These are phyloP conservation scores for Barnettozyma siamensis DNA, from an alignment of 805 yeast genomes.

Conservation along the genomic window DNA sequence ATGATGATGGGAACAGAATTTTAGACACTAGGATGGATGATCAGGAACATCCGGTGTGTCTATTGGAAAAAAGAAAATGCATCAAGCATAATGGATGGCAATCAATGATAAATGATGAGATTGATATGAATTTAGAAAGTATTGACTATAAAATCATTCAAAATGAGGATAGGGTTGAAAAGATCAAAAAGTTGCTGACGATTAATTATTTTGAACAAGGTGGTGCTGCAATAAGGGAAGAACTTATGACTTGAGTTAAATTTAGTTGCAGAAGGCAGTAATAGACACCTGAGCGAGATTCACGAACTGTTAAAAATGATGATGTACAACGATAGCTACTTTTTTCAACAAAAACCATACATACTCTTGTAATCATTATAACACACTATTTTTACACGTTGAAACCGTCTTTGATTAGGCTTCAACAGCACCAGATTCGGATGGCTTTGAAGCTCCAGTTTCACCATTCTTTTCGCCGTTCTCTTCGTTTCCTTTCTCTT, in stretches of 20 bases:
- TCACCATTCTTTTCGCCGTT: slow-evolving; percentile 1
- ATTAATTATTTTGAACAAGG: slow-evolving; percentile 32
- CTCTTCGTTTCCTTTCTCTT: slow-evolving; percentile 10
- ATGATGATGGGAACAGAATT: background rate
- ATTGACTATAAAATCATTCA: slow-evolving; percentile 16
- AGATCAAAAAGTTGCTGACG: slow-evolving; percentile 32
- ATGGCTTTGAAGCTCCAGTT: background rate
- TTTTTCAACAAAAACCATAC: background rate
- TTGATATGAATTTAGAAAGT: slow-evolving; percentile 30
- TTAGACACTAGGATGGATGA: too few species aligned
- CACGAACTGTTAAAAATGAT: too few species aligned
- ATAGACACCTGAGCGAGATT: too few species aligned
- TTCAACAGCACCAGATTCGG: background rate
- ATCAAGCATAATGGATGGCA: slow-evolving; percentile 49
- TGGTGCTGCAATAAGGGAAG: slow-evolving; percentile 1
- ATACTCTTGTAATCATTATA: background rate
- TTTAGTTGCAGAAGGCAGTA: too few species aligned
- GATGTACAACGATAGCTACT: too few species aligned
- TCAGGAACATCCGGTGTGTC: slow-evolving; percentile 27
- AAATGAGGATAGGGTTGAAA: slow-evolving; percentile 26
- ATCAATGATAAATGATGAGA: slow-evolving; percentile 29
- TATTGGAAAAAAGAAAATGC: slow-evolving; percentile 52
- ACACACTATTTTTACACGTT: background rate
- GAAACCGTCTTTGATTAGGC: background rate
- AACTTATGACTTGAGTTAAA: background rate